Evolutionary conservation across 768 basidiomycete genomes (phyloP), one percentile per base, ranked within the genome.

Genomic region (Collybiopsis luxurians): DNA sequence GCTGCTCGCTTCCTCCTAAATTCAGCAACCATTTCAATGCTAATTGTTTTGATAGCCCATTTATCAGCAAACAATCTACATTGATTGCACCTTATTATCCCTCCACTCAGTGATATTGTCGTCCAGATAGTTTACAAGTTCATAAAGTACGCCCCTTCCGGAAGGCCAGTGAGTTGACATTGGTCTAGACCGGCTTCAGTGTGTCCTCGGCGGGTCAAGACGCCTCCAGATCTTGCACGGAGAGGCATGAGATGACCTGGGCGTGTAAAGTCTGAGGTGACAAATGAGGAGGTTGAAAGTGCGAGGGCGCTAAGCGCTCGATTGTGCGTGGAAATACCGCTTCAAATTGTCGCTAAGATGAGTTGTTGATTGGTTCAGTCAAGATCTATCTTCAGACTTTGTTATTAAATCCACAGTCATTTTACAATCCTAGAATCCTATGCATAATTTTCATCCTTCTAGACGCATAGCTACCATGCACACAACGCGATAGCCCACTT

Each of bases 171-270:
- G 43, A 98, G 76, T 44, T 72, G 69, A 69, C 96, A 98, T 5
- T 98, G 76, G 61, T 99, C 97, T 46, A 96, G 80, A 4, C 83
- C 87, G 49, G 89, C 82, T 69, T 99, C 97, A 0, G 97, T 99
- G 74, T 99, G 97, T 0, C 97, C 97, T 64, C 84, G 85, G 44
- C 97, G 84, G n/a, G 79, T 79, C 55, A 94, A 78, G 3, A 94
- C 87, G 13, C 97, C 97, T 7, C 94, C 94, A 2, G 82, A 76
- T 4, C 87, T 85, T 12, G 93, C 92, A 44, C 95, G 87, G 27
- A 99, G 76, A 24, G 97, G 95, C 0, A 98, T 94, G 79, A 98
- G 81, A 67, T 99, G 97, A 3, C 97, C 97, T 10, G 97, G 97
- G 12, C 95, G 85, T 2, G 85, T 85, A 68, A 99, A 96, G 63